Conservation (phyloP, 352 stramenopile species). For the Plasmopara halstedii region DNA sequence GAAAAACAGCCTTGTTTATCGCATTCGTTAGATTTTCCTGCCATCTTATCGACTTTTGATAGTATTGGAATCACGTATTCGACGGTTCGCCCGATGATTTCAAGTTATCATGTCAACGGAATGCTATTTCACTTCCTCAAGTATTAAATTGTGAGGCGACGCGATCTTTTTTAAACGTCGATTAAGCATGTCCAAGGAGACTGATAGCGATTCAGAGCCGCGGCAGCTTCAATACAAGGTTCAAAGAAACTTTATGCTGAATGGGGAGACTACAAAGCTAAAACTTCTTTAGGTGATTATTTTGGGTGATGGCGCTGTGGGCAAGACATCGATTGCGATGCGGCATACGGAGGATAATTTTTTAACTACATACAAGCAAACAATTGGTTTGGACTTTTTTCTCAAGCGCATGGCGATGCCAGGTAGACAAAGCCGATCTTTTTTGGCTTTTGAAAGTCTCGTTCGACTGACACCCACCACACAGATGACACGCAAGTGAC, state of each 20-base stretch:
- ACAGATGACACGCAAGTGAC: conserved; percentile 86
- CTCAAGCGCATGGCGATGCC: conserved; percentile 89
- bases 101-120: too few relatives aligned
- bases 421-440: conserved; percentile 23
- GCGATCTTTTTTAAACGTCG: conserved; percentile 13
- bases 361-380: conserved; percentile 92
- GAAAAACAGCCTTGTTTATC: too few relatives aligned
- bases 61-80: too few relatives aligned
- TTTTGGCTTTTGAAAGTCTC: background rate
- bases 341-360: conserved; percentile 90
- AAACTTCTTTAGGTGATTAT: conserved; percentile 22
- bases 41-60: too few relatives aligned
- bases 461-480: background rate
- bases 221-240: conserved; percentile 87
- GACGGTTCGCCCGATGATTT: too few relatives aligned
- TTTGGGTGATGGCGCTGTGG: conserved; percentile 89
- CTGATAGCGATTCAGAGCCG: conserved; percentile 70
- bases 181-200: conserved; percentile 71
- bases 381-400: conserved; percentile 93
- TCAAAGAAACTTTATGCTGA: background rate
- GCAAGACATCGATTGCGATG: conserved; percentile 93
- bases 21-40: too few relatives aligned
- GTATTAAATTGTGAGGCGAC: conserved; percentile 6
- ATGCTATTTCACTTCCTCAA: too few relatives aligned
- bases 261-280: background rate